Percentiles rank a stretch among this genome's conserved stretches.
phyloP scores from a whole-genome alignment of 2,329 filamentous ascomycete species.

The Phialophora chinensis region DNA sequence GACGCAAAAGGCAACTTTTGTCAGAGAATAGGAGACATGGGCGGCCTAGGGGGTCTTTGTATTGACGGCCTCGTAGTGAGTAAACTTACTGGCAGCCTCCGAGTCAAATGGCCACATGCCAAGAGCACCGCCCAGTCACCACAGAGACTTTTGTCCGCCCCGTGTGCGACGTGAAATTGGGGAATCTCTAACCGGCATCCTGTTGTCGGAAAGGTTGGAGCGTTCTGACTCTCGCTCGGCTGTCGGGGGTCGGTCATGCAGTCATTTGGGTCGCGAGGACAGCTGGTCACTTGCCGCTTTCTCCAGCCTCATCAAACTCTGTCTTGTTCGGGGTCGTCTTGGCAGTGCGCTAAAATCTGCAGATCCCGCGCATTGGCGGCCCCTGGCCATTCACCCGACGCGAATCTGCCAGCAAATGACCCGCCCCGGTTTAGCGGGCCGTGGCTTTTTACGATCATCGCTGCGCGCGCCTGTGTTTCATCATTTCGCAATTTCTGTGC shows the following conservation, averaged over 20 bases:
- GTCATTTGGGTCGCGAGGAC: not conserved
- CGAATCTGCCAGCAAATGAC: not conserved
- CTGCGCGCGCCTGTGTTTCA: not conserved
- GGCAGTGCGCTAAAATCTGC: not conserved
- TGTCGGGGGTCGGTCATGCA: not conserved
- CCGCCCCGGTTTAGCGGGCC: not conserved
- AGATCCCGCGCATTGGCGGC: not conserved
- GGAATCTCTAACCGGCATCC: not conserved
- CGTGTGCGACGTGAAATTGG: not conserved
- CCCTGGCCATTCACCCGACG: not conserved
- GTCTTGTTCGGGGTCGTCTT: not conserved
- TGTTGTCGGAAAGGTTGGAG: not conserved
- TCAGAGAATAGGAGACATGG: not conserved
- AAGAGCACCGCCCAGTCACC: not conserved
- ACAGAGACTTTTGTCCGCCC: not conserved
- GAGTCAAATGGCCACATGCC: not conserved
- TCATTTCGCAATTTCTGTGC: not conserved
- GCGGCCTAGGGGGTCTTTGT: not conserved
- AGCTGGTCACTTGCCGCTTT: not conserved
- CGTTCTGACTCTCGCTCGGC: not conserved
- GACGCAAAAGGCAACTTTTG: not conserved
- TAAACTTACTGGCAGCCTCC: too few relatives aligned
- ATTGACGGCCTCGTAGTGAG: not conserved
- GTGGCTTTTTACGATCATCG: not conserved
- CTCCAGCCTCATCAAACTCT: constrained; percentile 8